Evolutionary conservation across 129 eudicot species (phyloP), one percentile per base, ranked within the genome.

Genomic region (Smallanthus sonchifolius): DNA sequence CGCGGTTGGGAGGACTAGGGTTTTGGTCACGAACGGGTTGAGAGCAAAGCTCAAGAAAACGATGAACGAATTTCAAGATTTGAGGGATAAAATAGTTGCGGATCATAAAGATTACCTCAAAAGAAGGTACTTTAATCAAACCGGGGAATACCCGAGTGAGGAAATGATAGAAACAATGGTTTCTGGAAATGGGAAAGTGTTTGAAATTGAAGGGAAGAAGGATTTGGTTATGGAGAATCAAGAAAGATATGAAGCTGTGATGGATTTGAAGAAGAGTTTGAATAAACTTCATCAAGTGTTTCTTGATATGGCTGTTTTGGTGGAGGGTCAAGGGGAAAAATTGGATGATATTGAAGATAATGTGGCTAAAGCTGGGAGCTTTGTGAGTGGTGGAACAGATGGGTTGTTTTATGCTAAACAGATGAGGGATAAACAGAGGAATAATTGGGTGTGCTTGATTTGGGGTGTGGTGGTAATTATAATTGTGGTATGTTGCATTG

Each of bases 271-370:
- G 74, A 84, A 75, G 69, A 93, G 98, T 73, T 83, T 93, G 91
- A 75, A 84, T 38, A 85, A 76, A 70, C 89, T 93, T 73, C 98
- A 93, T 83, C 98, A 90, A 74, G 96, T 93, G 67, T 93, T 93
- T 79, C 95, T 93, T 49, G 98, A 93, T 80, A 87, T 93, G 96
- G 98, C 97, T 39, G 90, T 93, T 81, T 75, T 93, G 81, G 95
- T 93, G n/a, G 98, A 93, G 65, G 72, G 84, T 16, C 98, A 93
- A 65, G 98, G 96, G 2, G 84, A 83, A 19, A 74, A 77, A 77
- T 75, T 90, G 67, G 87, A 90, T 83, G 92, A 87, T 43, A 93
- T 93, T 43, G 97, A 93, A 82, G 79, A 68, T 19, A 88, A 93
- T 85, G 91, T 93, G 36, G 93, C 83, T 2, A 81, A 28, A 24